Evolutionary conservation across 306 rosid genomes (phyloP).

Genomic region (Citrullus amarus): DNA sequence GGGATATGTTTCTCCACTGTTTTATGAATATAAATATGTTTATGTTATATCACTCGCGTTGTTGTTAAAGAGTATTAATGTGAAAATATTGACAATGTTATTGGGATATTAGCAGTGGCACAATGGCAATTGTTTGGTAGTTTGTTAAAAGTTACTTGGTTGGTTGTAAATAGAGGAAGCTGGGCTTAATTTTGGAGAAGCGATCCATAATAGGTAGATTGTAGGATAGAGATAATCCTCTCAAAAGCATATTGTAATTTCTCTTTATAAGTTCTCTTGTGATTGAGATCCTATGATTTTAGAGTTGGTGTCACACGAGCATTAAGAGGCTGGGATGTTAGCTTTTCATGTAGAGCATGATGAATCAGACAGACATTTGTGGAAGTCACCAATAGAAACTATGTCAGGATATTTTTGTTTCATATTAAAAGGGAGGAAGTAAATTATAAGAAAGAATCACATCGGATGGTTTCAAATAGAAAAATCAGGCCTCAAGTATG

Average conservation of each 20-base stretch:
- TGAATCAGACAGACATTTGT: not conserved
- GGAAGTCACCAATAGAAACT: not conserved
- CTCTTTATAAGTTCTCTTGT: not conserved
- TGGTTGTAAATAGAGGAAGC: no score
- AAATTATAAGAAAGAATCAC: not conserved
- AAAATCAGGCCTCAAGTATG: not conserved
- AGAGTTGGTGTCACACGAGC: not conserved
- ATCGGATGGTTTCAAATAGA: not conserved
- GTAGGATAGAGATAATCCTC: no score
- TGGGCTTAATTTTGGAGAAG: no score
- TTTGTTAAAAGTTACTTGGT: no score
- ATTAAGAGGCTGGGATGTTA: not conserved
- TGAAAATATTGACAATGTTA: not conserved
- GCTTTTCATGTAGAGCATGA: not conserved
- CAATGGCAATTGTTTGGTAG: no score
- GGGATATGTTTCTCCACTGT: not conserved
- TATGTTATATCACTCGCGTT: not conserved
- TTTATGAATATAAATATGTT: not conserved
- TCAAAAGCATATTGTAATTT: no score
- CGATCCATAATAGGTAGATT: no score
- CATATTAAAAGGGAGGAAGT: not conserved
- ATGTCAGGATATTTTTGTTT: not conserved
- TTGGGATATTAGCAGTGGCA: no score
- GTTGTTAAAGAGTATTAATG: not conserved
- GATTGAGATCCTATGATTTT: no score